These are phyloP conservation scores for Daldinia childiae DNA, from an alignment of 495 filamentous ascomycete genomes.

Conservation along the genomic window DNA sequence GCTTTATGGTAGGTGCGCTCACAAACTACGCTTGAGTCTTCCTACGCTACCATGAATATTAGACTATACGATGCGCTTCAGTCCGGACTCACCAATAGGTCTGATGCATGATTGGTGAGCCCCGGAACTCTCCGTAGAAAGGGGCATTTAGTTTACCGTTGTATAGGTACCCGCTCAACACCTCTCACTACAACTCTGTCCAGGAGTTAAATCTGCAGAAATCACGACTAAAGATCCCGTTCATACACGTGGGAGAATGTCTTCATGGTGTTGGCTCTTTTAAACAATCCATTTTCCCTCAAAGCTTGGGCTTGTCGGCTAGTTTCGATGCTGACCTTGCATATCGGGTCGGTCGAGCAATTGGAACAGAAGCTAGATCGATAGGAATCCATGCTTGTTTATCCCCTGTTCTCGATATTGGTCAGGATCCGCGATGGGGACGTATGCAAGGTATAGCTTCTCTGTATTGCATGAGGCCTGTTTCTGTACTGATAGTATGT, in stretches of 20 bases:
- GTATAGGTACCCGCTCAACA: conserved; percentile 50
- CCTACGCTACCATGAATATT: conserved; percentile 14
- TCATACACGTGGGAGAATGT: conserved; percentile 53
- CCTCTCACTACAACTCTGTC: conserved; percentile 50
- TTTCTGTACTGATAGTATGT: conserved; percentile 9
- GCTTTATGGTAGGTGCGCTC: conserved; percentile 46
- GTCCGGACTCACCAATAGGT: conserved; percentile 45
- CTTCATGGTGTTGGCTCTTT: conserved; percentile 55
- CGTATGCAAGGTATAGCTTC: conserved; percentile 48
- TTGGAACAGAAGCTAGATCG: conserved; percentile 52
- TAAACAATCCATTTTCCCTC: conserved; percentile 55
- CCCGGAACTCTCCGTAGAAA: background rate
- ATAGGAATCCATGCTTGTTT: conserved; percentile 56
- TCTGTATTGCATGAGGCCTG: background rate
- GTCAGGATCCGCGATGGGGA: conserved; percentile 55
- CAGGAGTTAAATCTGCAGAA: conserved; percentile 49
- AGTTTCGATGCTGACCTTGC: conserved; percentile 53
- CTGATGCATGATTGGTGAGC: conserved; percentile 47
- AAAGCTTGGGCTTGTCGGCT: conserved; percentile 50
- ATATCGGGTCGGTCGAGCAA: conserved; percentile 49
- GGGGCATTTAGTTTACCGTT: background rate
- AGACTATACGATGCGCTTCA: conserved; percentile 50
- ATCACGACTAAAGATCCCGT: conserved; percentile 47
- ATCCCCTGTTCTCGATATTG: conserved; percentile 55
- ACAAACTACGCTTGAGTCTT: background rate